Evolutionary conservation across 768 basidiomycete species (phyloP).

Genomic region (Leccinum uliginosum): DNA sequence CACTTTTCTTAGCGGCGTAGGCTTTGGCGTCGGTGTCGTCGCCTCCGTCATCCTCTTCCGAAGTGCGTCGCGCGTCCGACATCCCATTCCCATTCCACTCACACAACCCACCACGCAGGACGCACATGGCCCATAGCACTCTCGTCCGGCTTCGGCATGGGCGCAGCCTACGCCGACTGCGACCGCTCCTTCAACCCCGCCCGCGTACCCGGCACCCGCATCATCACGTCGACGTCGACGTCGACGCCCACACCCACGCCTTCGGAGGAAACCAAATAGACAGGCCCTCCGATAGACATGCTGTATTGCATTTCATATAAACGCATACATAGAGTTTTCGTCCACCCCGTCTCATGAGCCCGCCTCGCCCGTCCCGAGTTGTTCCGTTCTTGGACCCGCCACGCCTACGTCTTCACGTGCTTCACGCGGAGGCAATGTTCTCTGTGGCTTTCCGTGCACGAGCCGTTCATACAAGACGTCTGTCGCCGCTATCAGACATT

Average conservation of each 20-base stretch:
- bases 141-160: conserved; percentile 81
- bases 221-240: conserved; percentile 40
- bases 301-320: conserved; percentile 8
- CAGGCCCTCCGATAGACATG: conserved; percentile 4
- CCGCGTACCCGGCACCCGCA: conserved; percentile 77
- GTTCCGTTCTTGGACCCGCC: conserved; percentile 7
- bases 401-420: conserved; percentile 5
- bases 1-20: conserved; percentile 59
- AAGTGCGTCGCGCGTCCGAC: conserved; percentile 50
- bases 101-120: conserved; percentile 43
- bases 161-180: conserved; percentile 87
- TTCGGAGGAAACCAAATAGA: conserved; percentile 23
- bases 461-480: conserved; percentile 67
- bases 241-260: not conserved
- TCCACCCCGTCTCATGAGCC: conserved; percentile 4
- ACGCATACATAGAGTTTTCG: not conserved
- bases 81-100: conserved; percentile 1
- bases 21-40: conserved; percentile 85
- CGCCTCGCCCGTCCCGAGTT: conserved; percentile 14
- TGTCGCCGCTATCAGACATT: conserved; percentile 24
- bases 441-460: conserved; percentile 46
- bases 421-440: conserved; percentile 31
- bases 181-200: conserved; percentile 92
- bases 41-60: conserved; percentile 89
- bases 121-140: conserved; percentile 90